These are phyloP conservation scores for Sclerotinia sclerotiorum DNA, from an alignment of 2,329 filamentous ascomycete species.

Conservation along the genomic window DNA sequence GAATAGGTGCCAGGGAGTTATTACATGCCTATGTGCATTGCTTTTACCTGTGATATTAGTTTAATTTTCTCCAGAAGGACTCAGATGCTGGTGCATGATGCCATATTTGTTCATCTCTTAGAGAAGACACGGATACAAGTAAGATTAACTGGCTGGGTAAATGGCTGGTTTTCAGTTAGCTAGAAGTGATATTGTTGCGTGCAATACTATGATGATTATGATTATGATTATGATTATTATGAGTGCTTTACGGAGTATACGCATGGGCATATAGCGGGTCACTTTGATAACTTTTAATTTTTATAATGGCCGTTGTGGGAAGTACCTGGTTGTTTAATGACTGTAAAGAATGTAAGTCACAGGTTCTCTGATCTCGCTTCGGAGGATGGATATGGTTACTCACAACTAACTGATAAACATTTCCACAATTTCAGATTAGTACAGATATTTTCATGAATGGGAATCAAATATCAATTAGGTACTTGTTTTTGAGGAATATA, in stretches of 20 bases:
- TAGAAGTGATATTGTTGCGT: slow-evolving; percentile 2
- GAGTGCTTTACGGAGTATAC: too few species aligned
- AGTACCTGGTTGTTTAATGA: too few species aligned
- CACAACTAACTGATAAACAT: slow-evolving; percentile 1
- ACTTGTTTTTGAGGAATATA: not conserved
- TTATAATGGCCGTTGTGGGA: too few species aligned
- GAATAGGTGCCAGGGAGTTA: slow-evolving; percentile 22
- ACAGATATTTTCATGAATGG: not conserved
- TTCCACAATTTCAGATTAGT: not conserved
- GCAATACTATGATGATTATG: slow-evolving; percentile 5
- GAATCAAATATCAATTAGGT: not conserved
- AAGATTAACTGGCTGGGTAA: not conserved
- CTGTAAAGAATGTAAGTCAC: too few species aligned
- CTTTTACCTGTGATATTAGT: slow-evolving; percentile 13
- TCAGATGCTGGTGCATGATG: slow-evolving; percentile 6
- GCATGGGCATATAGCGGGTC: too few species aligned
- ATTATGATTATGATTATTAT: not conserved
- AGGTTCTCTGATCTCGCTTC: slow-evolving; percentile 12
- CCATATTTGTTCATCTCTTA: slow-evolving; percentile 14
- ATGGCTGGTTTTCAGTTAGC: slow-evolving; percentile 2
- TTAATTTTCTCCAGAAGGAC: slow-evolving; percentile 15
- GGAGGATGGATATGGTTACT: not conserved
- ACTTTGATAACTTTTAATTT: too few species aligned
- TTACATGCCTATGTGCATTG: slow-evolving; percentile 19
- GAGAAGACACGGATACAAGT: slow-evolving; percentile 4